Percentiles rank a stretch among this genome's conserved stretches.
phyloP scores from a whole-genome alignment of 1,139 yeast species.

The Kluyveromyces marxianus region DNA sequence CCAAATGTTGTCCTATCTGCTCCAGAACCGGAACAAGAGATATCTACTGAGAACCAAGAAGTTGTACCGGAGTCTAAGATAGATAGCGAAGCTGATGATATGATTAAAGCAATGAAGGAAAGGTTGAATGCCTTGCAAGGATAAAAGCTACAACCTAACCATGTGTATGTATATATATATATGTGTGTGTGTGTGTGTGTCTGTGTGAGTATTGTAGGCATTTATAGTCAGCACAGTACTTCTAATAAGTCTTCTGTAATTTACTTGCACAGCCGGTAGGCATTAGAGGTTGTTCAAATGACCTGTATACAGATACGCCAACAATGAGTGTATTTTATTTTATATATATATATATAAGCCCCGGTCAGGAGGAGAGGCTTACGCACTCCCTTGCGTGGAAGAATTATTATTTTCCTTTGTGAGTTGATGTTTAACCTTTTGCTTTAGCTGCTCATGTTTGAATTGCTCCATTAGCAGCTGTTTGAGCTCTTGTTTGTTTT shows the following conservation, averaged over 20 bases:
- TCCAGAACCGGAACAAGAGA: constrained; percentile 8
- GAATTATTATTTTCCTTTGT: constrained; percentile 10
- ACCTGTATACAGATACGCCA: too few relatives aligned
- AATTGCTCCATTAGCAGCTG: constrained; percentile 26
- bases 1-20: constrained; percentile 40
- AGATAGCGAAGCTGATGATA: constrained; percentile 64
- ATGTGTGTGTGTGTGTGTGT: too few relatives aligned
- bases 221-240: too few relatives aligned
- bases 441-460: constrained; percentile 16
- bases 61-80: constrained; percentile 58
- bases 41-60: constrained; percentile 31
- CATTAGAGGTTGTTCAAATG: too few relatives aligned
- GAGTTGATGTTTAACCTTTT: constrained; percentile 13
- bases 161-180: not conserved
- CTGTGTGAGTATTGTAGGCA: too few relatives aligned
- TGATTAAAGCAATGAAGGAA: constrained; percentile 82
- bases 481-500: constrained; percentile 35
- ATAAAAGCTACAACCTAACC: constrained; percentile 23
- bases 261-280: too few relatives aligned
- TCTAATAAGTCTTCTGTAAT: too few relatives aligned
- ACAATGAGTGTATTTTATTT: too few relatives aligned
- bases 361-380: too few relatives aligned
- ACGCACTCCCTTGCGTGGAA: not conserved
- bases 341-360: too few relatives aligned
- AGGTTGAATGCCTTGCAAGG: constrained; percentile 80